Evolutionary conservation across 225 moss, liverwort and hornwort genomes (phyloP).

Genomic region (Pseudoscleropodium purum): DNA sequence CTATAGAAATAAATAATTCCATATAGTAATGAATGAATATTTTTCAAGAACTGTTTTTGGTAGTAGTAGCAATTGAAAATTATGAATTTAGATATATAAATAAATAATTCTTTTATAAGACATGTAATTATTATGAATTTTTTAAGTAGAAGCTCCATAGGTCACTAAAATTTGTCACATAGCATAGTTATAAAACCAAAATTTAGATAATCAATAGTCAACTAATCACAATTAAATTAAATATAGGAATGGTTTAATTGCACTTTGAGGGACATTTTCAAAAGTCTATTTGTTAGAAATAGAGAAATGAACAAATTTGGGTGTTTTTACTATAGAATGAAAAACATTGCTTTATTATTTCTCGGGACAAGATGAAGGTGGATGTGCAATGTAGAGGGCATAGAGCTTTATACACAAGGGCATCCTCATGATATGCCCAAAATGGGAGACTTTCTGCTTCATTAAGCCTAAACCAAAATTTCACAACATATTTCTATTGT

Average conservation of each 20-base stretch:
- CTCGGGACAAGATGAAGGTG: accelerated
- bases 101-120: neutral
- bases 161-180: accelerated
- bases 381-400: accelerated
- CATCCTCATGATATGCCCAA: accelerated
- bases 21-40: no score
- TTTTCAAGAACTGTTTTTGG: accelerated
- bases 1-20: neutral
- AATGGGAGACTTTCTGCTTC: neutral
- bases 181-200: neutral
- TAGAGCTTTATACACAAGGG: neutral
- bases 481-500: neutral
- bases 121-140: neutral
- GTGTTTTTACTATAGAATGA: neutral
- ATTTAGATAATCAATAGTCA: neutral
- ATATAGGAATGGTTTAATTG: accelerated
- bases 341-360: neutral
- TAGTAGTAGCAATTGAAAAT: neutral
- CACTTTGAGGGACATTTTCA: neutral
- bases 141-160: accelerated
- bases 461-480: neutral
- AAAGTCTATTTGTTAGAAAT: neutral
- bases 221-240: neutral
- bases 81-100: neutral
- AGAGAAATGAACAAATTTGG: accelerated